phyloP scores from a whole-genome alignment of 1,284 basidiomycete species.

The Coriolopsis trogii region DNA sequence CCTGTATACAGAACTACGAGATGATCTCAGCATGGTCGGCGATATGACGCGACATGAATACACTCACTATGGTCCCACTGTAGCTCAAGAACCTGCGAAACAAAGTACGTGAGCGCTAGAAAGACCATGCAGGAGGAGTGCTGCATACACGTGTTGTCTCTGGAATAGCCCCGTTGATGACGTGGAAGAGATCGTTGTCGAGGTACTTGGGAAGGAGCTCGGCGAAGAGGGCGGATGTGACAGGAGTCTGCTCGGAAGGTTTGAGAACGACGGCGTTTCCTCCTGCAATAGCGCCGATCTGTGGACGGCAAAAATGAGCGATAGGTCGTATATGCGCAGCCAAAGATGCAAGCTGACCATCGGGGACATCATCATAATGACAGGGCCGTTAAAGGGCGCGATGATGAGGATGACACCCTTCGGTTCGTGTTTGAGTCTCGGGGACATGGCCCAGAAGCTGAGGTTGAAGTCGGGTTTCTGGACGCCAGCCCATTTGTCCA shows the following conservation, averaged over 20 bases:
- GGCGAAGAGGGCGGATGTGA: constrained; percentile 67
- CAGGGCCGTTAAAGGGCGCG: constrained; percentile 52
- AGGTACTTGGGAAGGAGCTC: constrained; percentile 85
- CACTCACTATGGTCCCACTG: constrained; percentile 85
- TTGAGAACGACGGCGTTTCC: constrained; percentile 79
- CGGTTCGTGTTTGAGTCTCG: constrained; percentile 70
- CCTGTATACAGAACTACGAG: constrained; percentile 61
- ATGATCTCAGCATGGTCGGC: constrained; percentile 1
- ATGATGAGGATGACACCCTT: constrained; percentile 75
- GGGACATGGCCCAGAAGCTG: constrained; percentile 57
- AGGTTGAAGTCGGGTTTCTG: constrained; percentile 61
- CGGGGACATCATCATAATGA: constrained; percentile 54
- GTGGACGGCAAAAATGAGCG: no score
- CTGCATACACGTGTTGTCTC: constrained; percentile 71
- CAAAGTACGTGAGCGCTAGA: no score
- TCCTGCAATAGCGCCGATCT: constrained; percentile 80
- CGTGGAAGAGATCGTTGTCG: constrained; percentile 68
- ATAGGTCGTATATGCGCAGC: no score
- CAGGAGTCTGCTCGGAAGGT: constrained; percentile 76
- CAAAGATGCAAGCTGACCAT: constrained; percentile 41
- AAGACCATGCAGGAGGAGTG: no score
- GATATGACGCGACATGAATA: background rate
- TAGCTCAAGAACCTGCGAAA: constrained; percentile 67
- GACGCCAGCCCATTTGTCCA: constrained; percentile 80
- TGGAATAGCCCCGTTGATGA: constrained; percentile 77